phyloP scores from a whole-genome alignment of 306 rosid species.

The Benincasa hispida region DNA sequence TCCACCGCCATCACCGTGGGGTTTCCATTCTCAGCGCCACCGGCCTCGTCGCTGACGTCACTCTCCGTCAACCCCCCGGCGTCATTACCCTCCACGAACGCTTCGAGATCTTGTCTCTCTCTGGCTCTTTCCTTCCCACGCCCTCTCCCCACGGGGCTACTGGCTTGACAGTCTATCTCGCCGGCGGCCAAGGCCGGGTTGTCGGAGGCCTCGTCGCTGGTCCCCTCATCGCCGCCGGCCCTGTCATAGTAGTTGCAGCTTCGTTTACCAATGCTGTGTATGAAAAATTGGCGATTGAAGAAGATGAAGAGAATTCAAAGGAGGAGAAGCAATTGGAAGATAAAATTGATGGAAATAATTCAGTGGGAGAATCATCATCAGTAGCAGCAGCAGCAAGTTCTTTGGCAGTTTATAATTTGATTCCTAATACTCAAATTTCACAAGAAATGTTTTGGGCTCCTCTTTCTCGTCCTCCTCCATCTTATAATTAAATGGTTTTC shows the following conservation, averaged over 20 bases:
- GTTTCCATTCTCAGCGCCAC: conserved; percentile 63
- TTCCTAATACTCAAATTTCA: conserved; percentile 54
- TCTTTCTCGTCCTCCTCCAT: conserved; percentile 34
- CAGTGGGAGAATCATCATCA: conserved; percentile 19
- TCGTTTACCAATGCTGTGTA: conserved; percentile 67
- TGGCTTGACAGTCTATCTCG: conserved; percentile 46
- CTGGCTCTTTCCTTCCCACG: conserved; percentile 66
- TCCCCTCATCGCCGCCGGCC: conserved; percentile 51
- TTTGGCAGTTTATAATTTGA: conserved; percentile 32
- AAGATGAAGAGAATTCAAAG: conserved; percentile 12
- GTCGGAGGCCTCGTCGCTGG: conserved; percentile 71
- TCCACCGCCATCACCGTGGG: conserved; percentile 67
- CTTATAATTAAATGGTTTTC: conserved; percentile 9
- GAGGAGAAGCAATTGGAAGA: not conserved
- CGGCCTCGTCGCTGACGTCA: conserved; percentile 56
- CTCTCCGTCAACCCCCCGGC: conserved; percentile 57
- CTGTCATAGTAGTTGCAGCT: conserved; percentile 65
- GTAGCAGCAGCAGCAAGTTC: conserved; percentile 10
- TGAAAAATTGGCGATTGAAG: conserved; percentile 59
- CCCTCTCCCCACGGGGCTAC: conserved; percentile 67
- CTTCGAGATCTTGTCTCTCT: conserved; percentile 58
- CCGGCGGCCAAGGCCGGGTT: conserved; percentile 70
- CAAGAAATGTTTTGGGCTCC: conserved; percentile 62
- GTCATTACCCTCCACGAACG: conserved; percentile 47
- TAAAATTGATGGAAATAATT: conserved; percentile 16